Evolutionary conservation across 495 filamentous ascomycete species (phyloP), one percentile per base, ranked within the genome.

Genomic region (Daldinia bambusicola): DNA sequence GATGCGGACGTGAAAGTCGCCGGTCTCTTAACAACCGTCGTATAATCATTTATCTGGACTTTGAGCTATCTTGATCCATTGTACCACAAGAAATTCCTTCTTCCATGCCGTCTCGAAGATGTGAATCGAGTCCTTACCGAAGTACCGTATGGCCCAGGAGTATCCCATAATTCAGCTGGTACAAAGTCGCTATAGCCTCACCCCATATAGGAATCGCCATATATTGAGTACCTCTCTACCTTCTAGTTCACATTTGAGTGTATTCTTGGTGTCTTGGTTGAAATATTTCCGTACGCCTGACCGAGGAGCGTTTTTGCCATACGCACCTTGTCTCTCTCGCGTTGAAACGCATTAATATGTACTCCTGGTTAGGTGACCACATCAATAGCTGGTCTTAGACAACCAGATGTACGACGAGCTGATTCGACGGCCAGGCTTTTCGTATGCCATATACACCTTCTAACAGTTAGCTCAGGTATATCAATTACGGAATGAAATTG

Each of bases 1-100:
- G 41, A 31, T 45, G 38, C 56, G 20, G 16, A 37, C 10, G 56
- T n/a, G 32, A 53, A 20, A 16, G 4, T 18, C 7, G 37, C 55
- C n/a, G 10, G 12, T 26, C 26, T 12, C 26, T 26, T 20, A 20
- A 37, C 1, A 55, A 22, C 32, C 4, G 32, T 5, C 12, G 16
- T 60, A 45, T 30, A 64, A 37, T 9, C 3, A n/a, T n/a, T 6
- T 34, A 36, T 55, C 26, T n/a, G n/a, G 9, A 7, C 4, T 55
- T 55, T n/a, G 38, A 63, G 16, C 14, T 63, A 41, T 63, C 26
- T 63, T n/a, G n/a, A n/a, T n/a, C n/a, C 45, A 62, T 32, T 38
- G 14, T 22, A 8, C 8, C 26, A 18, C 38, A 31, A 38, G 38
- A 18, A 50, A 48, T 45, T 4, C 9, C 32, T n/a, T n/a, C 14